Conservation (phyloP, 345 rosid genomes). For the Euphorbia peplus region DNA sequence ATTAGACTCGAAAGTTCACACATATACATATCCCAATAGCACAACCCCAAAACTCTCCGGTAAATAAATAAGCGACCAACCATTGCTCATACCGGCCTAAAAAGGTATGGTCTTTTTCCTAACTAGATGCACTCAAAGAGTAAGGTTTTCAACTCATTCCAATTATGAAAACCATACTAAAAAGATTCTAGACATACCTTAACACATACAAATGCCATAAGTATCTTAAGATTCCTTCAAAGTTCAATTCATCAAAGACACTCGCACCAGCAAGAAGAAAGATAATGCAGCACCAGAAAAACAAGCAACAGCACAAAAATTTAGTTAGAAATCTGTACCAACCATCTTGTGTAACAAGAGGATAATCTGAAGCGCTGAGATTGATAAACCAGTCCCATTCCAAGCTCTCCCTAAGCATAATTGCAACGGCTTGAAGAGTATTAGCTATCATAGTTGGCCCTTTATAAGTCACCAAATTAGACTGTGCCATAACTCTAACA, state of each 20-base stretch:
- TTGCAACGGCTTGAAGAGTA: slow-evolving; percentile 87
- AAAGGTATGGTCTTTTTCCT: too few species aligned
- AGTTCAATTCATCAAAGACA: background rate
- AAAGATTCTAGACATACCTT: too few species aligned
- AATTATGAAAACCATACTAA: too few species aligned
- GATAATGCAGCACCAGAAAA: slow-evolving; percentile 7
- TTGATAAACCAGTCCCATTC: slow-evolving; percentile 97
- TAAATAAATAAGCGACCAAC: too few species aligned
- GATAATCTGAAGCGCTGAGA: slow-evolving; percentile 92
- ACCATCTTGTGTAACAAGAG: slow-evolving; percentile 95
- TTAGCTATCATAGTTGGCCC: slow-evolving; percentile 95
- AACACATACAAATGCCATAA: background rate
- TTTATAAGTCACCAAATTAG: slow-evolving; percentile 86
- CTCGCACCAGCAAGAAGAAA: too few species aligned
- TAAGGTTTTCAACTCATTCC: too few species aligned
- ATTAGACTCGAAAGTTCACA: too few species aligned
- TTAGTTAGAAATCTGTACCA: slow-evolving; percentile 30
- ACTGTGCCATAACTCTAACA: slow-evolving; percentile 86
- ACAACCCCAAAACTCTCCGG: too few species aligned
- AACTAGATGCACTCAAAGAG: too few species aligned
- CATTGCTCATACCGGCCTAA: too few species aligned
- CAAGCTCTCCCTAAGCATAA: slow-evolving; percentile 73
- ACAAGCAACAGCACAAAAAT: background rate
- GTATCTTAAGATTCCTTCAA: background rate
- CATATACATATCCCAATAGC: too few species aligned